A percentile compares a stretch with the other conserved stretches of the same genome.
Conservation (phyloP, 208 protist species). For the Angomonas desouzai region DNA sequence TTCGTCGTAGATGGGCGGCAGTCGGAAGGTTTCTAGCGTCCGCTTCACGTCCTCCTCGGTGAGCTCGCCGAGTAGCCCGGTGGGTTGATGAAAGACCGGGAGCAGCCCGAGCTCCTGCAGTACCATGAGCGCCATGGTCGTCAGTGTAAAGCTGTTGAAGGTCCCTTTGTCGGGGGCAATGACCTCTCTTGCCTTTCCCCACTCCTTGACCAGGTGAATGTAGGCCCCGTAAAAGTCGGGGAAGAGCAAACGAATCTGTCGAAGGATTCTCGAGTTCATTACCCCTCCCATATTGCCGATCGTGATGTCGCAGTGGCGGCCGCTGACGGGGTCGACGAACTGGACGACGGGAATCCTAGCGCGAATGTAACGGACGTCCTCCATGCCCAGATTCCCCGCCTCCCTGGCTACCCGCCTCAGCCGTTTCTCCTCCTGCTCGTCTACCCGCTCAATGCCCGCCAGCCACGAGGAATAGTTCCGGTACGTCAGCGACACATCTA, state of each 20-base stretch:
- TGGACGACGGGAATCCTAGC: slow-evolving; percentile 85
- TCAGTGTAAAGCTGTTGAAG: slow-evolving; percentile 90
- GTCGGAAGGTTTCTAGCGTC: slow-evolving; percentile 37
- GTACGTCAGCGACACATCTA: slow-evolving; percentile 83
- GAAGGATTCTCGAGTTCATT: slow-evolving; percentile 82
- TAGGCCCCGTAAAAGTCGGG: slow-evolving; percentile 86
- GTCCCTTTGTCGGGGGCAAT: slow-evolving; percentile 74
- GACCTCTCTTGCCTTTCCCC: slow-evolving; percentile 80
- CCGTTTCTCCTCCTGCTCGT: slow-evolving; percentile 65
- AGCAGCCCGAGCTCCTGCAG: slow-evolving; percentile 86
- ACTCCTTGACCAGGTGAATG: slow-evolving; percentile 85
- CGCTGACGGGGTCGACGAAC: slow-evolving; percentile 69
- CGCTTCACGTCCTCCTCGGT: slow-evolving; percentile 53
- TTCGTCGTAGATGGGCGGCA: slow-evolving; percentile 73
- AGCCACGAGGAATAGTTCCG: slow-evolving; percentile 87
- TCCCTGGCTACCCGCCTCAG: slow-evolving; percentile 74
- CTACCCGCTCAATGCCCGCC: slow-evolving; percentile 46
- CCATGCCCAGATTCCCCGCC: slow-evolving; percentile 73
- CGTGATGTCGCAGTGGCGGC: slow-evolving; percentile 78
- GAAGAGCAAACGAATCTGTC: slow-evolving; percentile 53
- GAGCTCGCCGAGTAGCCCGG: slow-evolving; percentile 70
- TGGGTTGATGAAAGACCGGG: slow-evolving; percentile 62
- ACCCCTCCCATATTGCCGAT: slow-evolving; percentile 88
- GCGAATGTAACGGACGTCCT: slow-evolving; percentile 68
- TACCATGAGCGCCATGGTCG: slow-evolving; percentile 88